These are phyloP conservation scores for Lecanicillium sp. DNA, from an alignment of 2,329 filamentous ascomycete genomes.

Conservation along the genomic window DNA sequence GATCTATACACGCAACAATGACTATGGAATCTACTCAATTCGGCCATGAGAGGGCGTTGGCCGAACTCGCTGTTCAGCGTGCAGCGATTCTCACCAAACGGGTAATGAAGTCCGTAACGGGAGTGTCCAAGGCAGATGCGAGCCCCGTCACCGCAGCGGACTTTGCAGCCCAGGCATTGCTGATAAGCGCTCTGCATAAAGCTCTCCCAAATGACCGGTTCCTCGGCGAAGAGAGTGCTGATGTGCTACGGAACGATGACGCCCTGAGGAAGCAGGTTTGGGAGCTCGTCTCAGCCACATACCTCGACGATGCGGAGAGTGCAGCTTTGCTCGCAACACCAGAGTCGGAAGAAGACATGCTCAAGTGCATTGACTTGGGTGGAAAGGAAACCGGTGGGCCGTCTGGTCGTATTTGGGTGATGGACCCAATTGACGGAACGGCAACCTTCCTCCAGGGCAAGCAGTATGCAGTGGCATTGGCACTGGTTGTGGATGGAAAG, in stretches of 20 bases:
- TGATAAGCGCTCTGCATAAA: constrained; percentile 41
- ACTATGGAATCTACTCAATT: not conserved
- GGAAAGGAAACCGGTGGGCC: constrained; percentile 24
- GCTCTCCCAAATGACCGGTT: constrained; percentile 41
- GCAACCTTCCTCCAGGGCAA: constrained; percentile 38
- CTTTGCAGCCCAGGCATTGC: constrained; percentile 46
- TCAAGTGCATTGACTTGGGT: constrained; percentile 45
- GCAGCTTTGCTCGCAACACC: constrained; percentile 23
- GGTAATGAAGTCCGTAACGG: constrained; percentile 24
- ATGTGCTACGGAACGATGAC: constrained; percentile 34
- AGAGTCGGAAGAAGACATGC: constrained; percentile 37
- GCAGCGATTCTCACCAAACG: constrained; percentile 43
- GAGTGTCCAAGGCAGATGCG: constrained; percentile 42
- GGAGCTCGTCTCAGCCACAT: constrained; percentile 32
- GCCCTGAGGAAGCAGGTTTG: constrained; percentile 40
- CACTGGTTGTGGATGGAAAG: constrained; percentile 33
- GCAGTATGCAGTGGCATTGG: constrained; percentile 42
- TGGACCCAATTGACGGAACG: constrained; percentile 46
- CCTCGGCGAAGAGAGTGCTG: constrained; percentile 45
- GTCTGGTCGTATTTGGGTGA: constrained; percentile 35
- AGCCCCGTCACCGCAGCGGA: constrained; percentile 49
- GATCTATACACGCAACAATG: too few relatives aligned
- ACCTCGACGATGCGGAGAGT: too few relatives aligned
- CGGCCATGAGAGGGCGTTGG: constrained; percentile 1
- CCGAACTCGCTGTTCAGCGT: constrained; percentile 34